Conservation (phyloP, 2,329 filamentous ascomycete genomes). For the Coniella vitis region DNA sequence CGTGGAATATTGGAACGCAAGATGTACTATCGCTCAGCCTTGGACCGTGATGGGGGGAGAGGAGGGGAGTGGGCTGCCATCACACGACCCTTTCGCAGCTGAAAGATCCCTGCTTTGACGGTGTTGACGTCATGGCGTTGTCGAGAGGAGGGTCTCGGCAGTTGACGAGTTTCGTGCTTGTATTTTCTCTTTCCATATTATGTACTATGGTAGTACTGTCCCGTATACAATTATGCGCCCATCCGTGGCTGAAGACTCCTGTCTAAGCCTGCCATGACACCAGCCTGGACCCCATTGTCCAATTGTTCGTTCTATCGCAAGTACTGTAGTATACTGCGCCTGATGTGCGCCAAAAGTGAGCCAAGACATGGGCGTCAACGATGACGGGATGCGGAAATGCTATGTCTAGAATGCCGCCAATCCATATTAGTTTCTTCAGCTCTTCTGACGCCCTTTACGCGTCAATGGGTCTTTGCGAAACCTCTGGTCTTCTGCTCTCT, state of each 20-base stretch:
- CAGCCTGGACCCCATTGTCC: not conserved
- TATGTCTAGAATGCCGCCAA: not conserved
- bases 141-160: not conserved
- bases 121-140: not conserved
- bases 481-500: not conserved
- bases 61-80: not conserved
- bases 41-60: too few species aligned
- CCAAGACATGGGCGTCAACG: slow-evolving; percentile 11
- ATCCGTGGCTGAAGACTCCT: too few species aligned
- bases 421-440: not conserved
- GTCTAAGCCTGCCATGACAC: not conserved
- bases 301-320: not conserved
- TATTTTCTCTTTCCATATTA: not conserved
- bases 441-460: not conserved
- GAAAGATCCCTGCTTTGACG: not conserved
- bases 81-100: not conserved
- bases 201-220: too few species aligned
- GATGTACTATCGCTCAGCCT: not conserved
- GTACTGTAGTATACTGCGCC: not conserved
- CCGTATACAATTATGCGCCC: too few species aligned
- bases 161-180: too few species aligned
- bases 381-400: slow-evolving; percentile 7
- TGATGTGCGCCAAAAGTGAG: not conserved
- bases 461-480: not conserved
- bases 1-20: too few species aligned